Conservation (phyloP, 2,329 filamentous ascomycete genomes). For the Passalora sequoiae region DNA sequence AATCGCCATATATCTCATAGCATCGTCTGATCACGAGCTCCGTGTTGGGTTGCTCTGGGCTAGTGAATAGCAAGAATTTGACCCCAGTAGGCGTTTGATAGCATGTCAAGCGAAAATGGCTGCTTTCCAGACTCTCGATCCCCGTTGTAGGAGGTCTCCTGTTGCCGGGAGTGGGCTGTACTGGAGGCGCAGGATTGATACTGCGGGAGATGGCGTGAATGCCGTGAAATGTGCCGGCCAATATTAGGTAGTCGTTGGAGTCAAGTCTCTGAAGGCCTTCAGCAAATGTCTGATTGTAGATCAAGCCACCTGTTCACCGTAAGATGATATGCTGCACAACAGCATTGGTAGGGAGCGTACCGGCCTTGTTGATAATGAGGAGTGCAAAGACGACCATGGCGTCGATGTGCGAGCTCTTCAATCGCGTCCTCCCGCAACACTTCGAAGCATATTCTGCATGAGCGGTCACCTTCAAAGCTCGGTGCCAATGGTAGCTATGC, state of each 20-base stretch:
- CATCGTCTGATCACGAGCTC: constrained; percentile 77
- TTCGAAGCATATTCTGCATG: too few species aligned
- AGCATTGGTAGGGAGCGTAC: constrained; percentile 15
- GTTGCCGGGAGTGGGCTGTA: constrained; percentile 27
- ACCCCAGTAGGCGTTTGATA: constrained; percentile 91
- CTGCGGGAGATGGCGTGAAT: constrained; percentile 61
- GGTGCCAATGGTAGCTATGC: background rate
- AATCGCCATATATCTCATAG: constrained; percentile 94
- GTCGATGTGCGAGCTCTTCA: too few species aligned
- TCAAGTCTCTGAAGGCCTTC: constrained; percentile 80
- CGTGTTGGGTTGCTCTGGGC: constrained; percentile 79
- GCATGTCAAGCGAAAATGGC: constrained; percentile 92
- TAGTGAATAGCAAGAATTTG: constrained; percentile 94
- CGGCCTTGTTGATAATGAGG: constrained; percentile 98
- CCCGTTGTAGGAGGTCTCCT: constrained; percentile 61
- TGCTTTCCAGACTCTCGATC: constrained; percentile 86
- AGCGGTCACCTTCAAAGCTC: too few species aligned
- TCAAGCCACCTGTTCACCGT: constrained; percentile 60
- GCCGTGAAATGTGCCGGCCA: constrained; percentile 93
- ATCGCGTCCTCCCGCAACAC: too few species aligned
- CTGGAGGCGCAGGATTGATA: constrained; percentile 40
- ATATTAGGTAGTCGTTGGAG: constrained; percentile 93
- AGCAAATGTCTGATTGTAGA: constrained; percentile 94
- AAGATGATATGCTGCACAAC: too few species aligned
- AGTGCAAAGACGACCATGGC: constrained; percentile 90